Base-by-base conservation (phyloP, 495 filamentous ascomycete genomes). In the Aspergillus cavernicola region DNA sequence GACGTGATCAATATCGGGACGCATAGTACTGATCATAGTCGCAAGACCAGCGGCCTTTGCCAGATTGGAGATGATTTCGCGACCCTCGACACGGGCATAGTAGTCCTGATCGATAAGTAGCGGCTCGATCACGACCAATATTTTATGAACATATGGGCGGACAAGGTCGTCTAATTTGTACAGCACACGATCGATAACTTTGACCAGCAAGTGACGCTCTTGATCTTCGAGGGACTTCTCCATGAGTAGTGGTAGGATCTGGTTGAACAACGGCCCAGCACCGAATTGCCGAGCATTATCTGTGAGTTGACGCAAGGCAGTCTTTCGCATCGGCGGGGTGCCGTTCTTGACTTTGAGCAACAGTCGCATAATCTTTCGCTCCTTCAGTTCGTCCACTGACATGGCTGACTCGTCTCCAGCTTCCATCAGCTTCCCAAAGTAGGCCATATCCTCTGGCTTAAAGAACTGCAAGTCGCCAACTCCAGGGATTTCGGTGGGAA, bases 321-420 rank as follows among this genome's bases (percentile, higher is more conserved):
- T 97, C 79, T 99, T 99, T 71, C 95, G 80, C 95, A 97, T 97
- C 2, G 95, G 92, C 41, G 95, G 95, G 26, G 95, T 97, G 53
- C 95, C 95, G 67, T 99, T 99, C 82, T 99, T 99, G 75, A 99
- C 92, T 72, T 97, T 99, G 48, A 99, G 76, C 33, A 99, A 76
- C 39, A 99, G 78, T 46, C 95, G 77, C 92, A 97, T 97, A 65
- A 99, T 99, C 72, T 99, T 99, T 38, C 95, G 80, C 72, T 99
- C 92, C 67, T 97, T 97, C 53, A 99, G 73, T 64, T 97, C 93
- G 22, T 99, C 95, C 11, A 97, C 90, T 35, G 82, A 88, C 75
- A 99, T 84, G 31, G 83, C 77, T 58, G 90, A 91, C 66, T 99
- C 95, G 63, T 99, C 90, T n/a, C 85, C 84, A 13, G 88, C 90